Evolutionary conservation across 305 asterid genomes (phyloP).

Genomic region (Fraxinus angustifolia): DNA sequence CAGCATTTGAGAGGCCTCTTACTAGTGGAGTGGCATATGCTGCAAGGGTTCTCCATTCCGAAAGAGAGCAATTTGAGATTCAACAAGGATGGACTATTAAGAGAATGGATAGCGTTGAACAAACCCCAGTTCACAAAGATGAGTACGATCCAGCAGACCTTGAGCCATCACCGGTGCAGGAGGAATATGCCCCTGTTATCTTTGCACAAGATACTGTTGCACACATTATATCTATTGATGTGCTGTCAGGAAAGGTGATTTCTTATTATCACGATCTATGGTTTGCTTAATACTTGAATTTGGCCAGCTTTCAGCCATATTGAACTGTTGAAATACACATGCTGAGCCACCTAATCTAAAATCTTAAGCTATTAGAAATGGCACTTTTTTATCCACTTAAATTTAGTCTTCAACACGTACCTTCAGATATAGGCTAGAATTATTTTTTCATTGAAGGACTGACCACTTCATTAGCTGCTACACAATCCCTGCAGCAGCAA

Average conservation of each 20-base stretch:
- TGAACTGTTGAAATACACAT: background rate
- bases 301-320: background rate
- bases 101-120: slow-evolving; percentile 81
- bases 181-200: slow-evolving; percentile 92
- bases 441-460: background rate
- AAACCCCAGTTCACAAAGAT: slow-evolving; percentile 79
- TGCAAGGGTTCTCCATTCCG: slow-evolving; percentile 78
- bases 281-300: background rate
- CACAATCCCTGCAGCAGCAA: background rate
- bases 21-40: slow-evolving; percentile 99
- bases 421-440: background rate
- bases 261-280: background rate
- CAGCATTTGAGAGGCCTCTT: slow-evolving; percentile 94
- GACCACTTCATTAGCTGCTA: background rate
- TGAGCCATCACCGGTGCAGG: slow-evolving; percentile 82
- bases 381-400: background rate
- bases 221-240: slow-evolving; percentile 84
- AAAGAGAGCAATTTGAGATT: slow-evolving; percentile 75
- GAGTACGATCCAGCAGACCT: slow-evolving; percentile 65
- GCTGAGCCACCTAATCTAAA: background rate
- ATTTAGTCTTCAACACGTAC: background rate
- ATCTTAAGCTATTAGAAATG: background rate
- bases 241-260: slow-evolving; percentile 93
- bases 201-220: slow-evolving; percentile 97
- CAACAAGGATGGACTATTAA: slow-evolving; percentile 89